Evolutionary conservation across 2,329 filamentous ascomycete species (phyloP).

Genomic region (Beauveria sp.): DNA sequence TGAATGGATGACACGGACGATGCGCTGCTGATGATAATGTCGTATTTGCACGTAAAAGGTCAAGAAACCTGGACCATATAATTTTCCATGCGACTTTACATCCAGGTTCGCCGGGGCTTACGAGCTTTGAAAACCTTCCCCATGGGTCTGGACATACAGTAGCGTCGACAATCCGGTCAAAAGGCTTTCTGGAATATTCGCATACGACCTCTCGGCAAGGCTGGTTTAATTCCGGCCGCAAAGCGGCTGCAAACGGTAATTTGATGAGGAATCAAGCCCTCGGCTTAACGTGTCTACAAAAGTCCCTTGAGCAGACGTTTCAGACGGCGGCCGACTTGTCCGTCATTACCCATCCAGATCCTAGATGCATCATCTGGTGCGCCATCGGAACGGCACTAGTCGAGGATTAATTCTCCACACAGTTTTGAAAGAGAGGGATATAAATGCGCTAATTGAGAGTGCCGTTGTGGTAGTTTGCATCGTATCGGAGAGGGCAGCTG

Average conservation of each 20-base stretch:
- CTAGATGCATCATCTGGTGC: conserved; percentile 42
- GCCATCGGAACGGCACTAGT: conserved; percentile 39
- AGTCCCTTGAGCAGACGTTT: conserved; percentile 35
- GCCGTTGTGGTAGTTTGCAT: conserved; percentile 31
- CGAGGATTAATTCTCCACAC: conserved; percentile 39
- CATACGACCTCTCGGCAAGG: conserved; percentile 28
- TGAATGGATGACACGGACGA: conserved; percentile 52
- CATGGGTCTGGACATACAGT: conserved; percentile 41
- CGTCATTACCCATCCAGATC: conserved; percentile 41
- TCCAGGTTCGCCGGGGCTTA: conserved; percentile 41
- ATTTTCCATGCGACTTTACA: conserved; percentile 35
- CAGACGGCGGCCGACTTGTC: conserved; percentile 26
- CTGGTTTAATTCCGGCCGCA: conserved; percentile 32
- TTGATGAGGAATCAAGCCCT: conserved; percentile 46
- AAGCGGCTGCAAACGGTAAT: conserved; percentile 42
- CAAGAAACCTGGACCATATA: conserved; percentile 28
- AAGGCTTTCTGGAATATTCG: conserved; percentile 32
- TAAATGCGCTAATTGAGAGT: conserved; percentile 33
- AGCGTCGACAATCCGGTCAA: conserved; percentile 32
- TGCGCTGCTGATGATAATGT: conserved; percentile 40
- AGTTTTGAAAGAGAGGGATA: conserved; percentile 27
- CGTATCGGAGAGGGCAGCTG: conserved; percentile 13
- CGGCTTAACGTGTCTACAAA: conserved; percentile 34
- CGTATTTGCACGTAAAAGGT: conserved; percentile 37
- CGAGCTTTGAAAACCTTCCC: conserved; percentile 38